Conservation (phyloP, 805 yeast genomes). For the Blastobotrys robertii region DNA sequence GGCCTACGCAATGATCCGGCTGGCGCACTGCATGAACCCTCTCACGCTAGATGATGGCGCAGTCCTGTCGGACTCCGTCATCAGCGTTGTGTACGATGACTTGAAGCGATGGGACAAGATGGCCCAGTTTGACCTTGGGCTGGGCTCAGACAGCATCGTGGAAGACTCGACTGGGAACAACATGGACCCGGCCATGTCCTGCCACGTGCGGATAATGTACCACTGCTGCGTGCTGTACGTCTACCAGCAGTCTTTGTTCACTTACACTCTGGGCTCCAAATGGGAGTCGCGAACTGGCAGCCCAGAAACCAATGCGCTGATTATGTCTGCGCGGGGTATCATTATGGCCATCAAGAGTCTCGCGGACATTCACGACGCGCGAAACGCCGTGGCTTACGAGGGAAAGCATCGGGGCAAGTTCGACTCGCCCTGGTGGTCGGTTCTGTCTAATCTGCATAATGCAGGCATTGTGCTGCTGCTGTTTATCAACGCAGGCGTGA, state of each 20-base stretch:
- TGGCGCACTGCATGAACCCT: conserved; percentile 11
- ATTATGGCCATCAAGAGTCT: no score
- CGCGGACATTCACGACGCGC: no score
- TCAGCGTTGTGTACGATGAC: conserved; percentile 7
- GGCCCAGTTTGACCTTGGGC: conserved; percentile 19
- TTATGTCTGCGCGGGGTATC: no score
- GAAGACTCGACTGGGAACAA: neutral
- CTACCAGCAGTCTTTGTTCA: neutral
- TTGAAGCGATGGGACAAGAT: conserved; percentile 14
- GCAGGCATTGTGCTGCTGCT: conserved; percentile 29
- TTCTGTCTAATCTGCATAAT: conserved; percentile 35
- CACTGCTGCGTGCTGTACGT: conserved; percentile 5
- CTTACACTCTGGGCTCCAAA: no score
- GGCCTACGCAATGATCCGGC: conserved; percentile 16
- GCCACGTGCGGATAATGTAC: conserved; percentile 13
- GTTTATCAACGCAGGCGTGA: conserved; percentile 35
- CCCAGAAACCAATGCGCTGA: no score
- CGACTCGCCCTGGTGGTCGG: conserved; percentile 43
- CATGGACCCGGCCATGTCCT: conserved; percentile 3
- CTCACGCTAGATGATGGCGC: conserved; percentile 10
- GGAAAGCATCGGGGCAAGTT: conserved; percentile 10
- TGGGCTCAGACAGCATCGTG: conserved; percentile 15
- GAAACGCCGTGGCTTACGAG: conserved; percentile 2
- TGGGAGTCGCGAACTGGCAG: no score
- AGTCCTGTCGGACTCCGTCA: conserved; percentile 7